A percentile compares a stretch with the other conserved stretches of the same genome.
These are phyloP conservation scores for Talaromyces liani DNA, from an alignment of 495 filamentous ascomycete species.

Conservation along the genomic window DNA sequence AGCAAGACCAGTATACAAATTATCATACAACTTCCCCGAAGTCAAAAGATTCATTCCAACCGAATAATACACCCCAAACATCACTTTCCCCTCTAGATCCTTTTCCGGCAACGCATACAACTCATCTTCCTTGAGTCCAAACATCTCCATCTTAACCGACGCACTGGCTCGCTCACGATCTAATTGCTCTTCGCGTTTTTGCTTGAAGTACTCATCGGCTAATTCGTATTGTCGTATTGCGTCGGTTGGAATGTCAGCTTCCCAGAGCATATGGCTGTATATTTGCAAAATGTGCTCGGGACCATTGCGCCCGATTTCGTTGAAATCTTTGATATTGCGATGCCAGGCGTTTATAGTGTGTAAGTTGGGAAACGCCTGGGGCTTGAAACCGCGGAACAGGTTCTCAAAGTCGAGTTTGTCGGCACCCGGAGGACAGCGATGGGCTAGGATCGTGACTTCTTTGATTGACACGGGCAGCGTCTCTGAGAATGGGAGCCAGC, in stretches of 20 bases:
- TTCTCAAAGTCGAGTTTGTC: background rate
- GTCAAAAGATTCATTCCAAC: background rate
- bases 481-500: background rate
- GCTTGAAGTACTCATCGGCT: background rate
- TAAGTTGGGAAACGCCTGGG: background rate
- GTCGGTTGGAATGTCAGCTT: background rate
- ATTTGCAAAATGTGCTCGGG: background rate
- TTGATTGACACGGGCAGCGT: background rate
- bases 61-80: background rate
- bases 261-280: background rate
- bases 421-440: conserved; percentile 1
- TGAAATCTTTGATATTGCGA: background rate
- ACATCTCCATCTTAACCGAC: background rate
- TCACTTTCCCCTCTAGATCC: background rate
- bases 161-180: background rate
- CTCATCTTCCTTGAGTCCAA: background rate
- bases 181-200: background rate
- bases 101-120: background rate
- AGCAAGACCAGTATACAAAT: background rate
- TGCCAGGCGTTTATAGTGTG: background rate
- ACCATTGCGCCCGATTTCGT: background rate
- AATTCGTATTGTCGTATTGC: background rate
- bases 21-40: background rate
- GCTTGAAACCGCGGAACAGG: background rate
- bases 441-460: background rate